Conservation (phyloP, 805 yeast genomes). For the Candida berthetii region DNA sequence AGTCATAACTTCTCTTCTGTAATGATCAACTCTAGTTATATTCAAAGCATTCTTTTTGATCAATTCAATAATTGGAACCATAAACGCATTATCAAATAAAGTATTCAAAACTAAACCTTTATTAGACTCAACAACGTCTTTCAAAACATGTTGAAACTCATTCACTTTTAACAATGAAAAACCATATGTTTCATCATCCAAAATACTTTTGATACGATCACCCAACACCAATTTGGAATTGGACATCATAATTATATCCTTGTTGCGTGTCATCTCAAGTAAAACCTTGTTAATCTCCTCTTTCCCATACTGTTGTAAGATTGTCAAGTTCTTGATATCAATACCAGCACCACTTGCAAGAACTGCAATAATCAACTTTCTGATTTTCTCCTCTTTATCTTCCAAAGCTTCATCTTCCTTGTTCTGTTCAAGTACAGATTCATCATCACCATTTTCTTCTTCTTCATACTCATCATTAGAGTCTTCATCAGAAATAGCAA, state of each 20-base stretch:
- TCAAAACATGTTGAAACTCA: constrained; percentile 36
- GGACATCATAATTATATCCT: constrained; percentile 48
- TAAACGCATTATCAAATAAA: constrained; percentile 53
- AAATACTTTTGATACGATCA: constrained; percentile 13
- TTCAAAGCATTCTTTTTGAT: constrained; percentile 35
- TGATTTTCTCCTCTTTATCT: constrained; percentile 17
- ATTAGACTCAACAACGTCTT: constrained; percentile 31
- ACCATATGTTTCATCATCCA: constrained; percentile 23
- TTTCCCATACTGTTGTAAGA: constrained; percentile 33
- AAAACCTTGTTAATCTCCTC: constrained; percentile 43
- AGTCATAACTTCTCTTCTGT: constrained; percentile 38
- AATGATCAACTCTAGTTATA: constrained; percentile 49
- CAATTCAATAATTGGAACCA: constrained; percentile 55
- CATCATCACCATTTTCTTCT: constrained; percentile 3
- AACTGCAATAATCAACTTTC: constrained; percentile 27
- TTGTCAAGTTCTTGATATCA: constrained; percentile 22
- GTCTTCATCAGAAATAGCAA: constrained; percentile 26
- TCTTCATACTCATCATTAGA: constrained; percentile 10
- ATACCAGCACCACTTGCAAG: constrained; percentile 19
- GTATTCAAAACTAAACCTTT: constrained; percentile 52
- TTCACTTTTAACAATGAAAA: constrained; percentile 38
- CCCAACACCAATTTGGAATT: constrained; percentile 33
- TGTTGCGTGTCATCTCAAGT: constrained; percentile 38
- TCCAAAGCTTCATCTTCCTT: constrained; percentile 8
- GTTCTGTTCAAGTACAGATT: constrained; percentile 8